phyloP scores from a whole-genome alignment of 768 basidiomycete genomes.

The Lactarius vividus region DNA sequence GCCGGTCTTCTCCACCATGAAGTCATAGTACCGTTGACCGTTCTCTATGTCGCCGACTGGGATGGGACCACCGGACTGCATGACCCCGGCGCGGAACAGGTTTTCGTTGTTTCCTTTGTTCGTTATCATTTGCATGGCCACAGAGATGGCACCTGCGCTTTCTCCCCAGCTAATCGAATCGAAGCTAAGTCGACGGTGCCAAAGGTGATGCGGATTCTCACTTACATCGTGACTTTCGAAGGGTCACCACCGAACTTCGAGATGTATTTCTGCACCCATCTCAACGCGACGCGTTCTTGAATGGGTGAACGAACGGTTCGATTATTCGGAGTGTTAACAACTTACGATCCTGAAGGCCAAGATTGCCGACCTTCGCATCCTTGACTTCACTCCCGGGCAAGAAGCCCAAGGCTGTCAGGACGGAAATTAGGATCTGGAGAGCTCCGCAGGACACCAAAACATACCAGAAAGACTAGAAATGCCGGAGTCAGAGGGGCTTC shows the following conservation, averaged over 20 bases:
- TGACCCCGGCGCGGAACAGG: slow-evolving; percentile 44
- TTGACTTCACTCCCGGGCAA: slow-evolving; percentile 50
- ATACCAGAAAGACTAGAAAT: slow-evolving; percentile 23
- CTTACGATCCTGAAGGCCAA: slow-evolving; percentile 67
- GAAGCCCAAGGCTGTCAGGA: slow-evolving; percentile 46
- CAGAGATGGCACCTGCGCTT: slow-evolving; percentile 53
- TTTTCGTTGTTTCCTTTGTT: slow-evolving; percentile 39
- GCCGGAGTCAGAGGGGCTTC: not conserved
- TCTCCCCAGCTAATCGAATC: slow-evolving; percentile 50
- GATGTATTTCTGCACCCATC: slow-evolving; percentile 69
- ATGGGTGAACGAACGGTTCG: not conserved
- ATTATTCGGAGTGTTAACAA: not conserved
- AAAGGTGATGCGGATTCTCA: not conserved
- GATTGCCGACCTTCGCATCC: slow-evolving; percentile 52
- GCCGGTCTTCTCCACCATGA: slow-evolving; percentile 39
- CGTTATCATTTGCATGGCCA: slow-evolving; percentile 43
- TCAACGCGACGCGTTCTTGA: slow-evolving; percentile 52
- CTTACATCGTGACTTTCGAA: slow-evolving; percentile 55
- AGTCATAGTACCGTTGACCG: slow-evolving; percentile 43
- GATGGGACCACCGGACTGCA: slow-evolving; percentile 44
- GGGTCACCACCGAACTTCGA: slow-evolving; percentile 63
- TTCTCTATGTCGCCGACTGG: slow-evolving; percentile 32
- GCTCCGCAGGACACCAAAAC: not conserved
- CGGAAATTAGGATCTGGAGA: not conserved
- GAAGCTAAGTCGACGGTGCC: slow-evolving; percentile 11